Evolutionary conservation across 2,329 filamentous ascomycete species (phyloP), one percentile per base, ranked within the genome.

Genomic region (Aspergillus jensenii): DNA sequence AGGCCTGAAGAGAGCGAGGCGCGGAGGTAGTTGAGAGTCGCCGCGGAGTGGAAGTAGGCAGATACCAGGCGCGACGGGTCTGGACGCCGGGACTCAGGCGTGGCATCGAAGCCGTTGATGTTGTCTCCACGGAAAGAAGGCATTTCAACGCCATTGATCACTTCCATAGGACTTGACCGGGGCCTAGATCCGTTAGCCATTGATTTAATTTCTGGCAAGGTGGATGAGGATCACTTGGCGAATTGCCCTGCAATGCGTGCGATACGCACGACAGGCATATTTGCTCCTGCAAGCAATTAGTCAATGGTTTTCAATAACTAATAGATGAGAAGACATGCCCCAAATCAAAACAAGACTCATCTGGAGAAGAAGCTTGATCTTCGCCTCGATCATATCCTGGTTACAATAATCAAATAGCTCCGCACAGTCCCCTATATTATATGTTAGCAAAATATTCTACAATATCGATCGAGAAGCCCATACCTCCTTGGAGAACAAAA

Each of bases 321-420:
- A n/a, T 23, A 12, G 17, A 27, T 7, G 33, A 3, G 21, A 17
- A 7, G 82, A 83, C 65, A 39, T 68, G 77, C 75, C 95, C 89
- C 93, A 97, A 73, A 98, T 93, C 59, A 99, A 82, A 1, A 99
- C 91, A 66, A 99, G 79, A 64, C 91, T 96, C 93, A 99, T 98
- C 78, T 99, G 95, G 59, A 99, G 81, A 31, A 99, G 84, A 25
- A 99, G 85, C 79, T 98, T 98, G 76, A 98, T 91, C 81, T 98
- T 99, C 62, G 91, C 89, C 77, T 98, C 92, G 66, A 99, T 97
- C 64, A 90, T 89, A 14, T 85, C 84, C 73, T 92, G 89, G 67
- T 90, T 88, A 76, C 95, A 99, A 81, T 99, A 99, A 75, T 95
- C 91, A 70, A 99, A 99, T 9, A 98, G 84, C 79, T 99, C 95